Base-by-base conservation (phyloP, 768 basidiomycete genomes). In the Lyophyllum decastes region DNA sequence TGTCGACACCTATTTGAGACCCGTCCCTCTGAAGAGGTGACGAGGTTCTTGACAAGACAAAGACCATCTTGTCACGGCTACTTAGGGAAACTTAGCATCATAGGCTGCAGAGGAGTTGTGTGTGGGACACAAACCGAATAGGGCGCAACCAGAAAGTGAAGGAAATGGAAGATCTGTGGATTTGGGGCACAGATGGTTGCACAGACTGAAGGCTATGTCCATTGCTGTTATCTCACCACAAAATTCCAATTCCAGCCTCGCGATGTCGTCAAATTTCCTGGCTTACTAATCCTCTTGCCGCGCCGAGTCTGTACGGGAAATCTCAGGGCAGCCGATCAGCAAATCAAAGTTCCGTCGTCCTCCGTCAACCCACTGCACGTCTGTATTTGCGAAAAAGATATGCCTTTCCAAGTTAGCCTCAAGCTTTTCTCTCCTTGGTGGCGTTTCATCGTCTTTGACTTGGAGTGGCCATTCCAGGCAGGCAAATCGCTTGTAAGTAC, bases 11-110 rank as follows among this genome's bases (percentile, higher is more conserved):
- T 64, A 62, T 62, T 51, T 64, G 65, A 62, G 54, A 27, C 17
- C 7, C 27, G 16, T 44, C 45, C 17, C 25, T 52, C 53, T 48
- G 38, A 21, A 21, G 46, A 51, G 59, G 64, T 26, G 61, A 61
- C 19, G 67, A 57, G 12, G 66, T 55, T 57, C 64, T 59, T 27
- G 66, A 59, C 58, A 66, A 55, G 35, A 62, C 63, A 61, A 67
- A 66, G 27, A 64, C 66, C 64, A 67, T 67, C 41, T 30, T 54
- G 57, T 43, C 52, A 51, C 17, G 21, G 12, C 44, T 52, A 27
- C 26, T 49, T 44, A 41, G 41, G 54, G 33, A 30, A 58, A 24
- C 52, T 50, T n/a, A 59, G 41, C 11, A 21, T 49, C 49, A 22
- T 53, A 50, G 33, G 16, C 3, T 7, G 30, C 17, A 49, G 25